These are phyloP conservation scores for Amorphotheca resinae DNA, from an alignment of 495 filamentous ascomycete genomes.

Conservation along the genomic window DNA sequence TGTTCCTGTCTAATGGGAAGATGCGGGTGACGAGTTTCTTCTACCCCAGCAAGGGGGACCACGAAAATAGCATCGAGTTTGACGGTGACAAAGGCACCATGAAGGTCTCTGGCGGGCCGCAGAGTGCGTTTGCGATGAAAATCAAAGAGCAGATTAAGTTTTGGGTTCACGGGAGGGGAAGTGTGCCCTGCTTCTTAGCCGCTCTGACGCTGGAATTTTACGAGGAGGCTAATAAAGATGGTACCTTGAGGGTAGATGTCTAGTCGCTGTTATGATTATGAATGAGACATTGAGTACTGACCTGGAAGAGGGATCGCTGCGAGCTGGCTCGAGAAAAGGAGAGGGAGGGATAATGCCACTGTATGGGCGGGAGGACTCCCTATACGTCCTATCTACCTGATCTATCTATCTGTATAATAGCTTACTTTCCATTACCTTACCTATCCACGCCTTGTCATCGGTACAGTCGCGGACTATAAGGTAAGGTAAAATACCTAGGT, in stretches of 20 bases:
- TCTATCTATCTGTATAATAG: no score
- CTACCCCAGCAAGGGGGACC: conserved; percentile 55
- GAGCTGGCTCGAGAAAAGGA: no score
- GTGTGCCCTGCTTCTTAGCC: conserved; percentile 85
- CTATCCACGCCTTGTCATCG: no score
- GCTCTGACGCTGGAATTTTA: conserved; percentile 85
- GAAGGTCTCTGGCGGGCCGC: conserved; percentile 87
- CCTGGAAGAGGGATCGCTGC: not conserved
- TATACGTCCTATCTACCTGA: no score
- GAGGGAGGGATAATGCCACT: no score
- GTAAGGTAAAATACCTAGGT: no score
- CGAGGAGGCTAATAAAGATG: conserved; percentile 44
- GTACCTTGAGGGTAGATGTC: conserved; percentile 11
- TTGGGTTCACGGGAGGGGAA: conserved; percentile 85
- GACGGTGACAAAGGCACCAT: conserved; percentile 91
- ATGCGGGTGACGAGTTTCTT: conserved; percentile 75
- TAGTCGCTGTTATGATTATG: not conserved
- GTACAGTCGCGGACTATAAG: no score
- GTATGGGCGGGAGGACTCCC: no score
- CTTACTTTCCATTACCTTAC: no score
- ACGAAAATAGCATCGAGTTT: conserved; percentile 88
- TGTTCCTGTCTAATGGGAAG: conserved; percentile 87
- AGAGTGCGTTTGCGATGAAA: conserved; percentile 71
- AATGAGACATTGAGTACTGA: no score
- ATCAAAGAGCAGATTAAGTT: conserved; percentile 76